These are phyloP conservation scores for Nakazawaea wyomingensis DNA, from an alignment of 805 yeast genomes.

Conservation along the genomic window DNA sequence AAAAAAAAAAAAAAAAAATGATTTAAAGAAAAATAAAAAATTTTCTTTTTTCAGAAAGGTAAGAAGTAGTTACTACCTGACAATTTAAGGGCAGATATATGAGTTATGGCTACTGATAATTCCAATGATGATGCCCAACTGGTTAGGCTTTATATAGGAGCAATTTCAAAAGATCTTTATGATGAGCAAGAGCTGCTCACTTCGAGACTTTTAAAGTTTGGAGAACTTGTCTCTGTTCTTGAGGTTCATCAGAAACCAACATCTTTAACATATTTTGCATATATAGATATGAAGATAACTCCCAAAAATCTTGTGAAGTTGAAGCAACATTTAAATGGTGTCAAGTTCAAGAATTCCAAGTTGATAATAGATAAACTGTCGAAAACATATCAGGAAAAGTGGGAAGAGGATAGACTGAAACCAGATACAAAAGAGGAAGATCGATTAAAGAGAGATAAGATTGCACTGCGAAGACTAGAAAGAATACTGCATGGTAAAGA, in stretches of 20 bases:
- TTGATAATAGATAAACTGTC: slow-evolving; percentile 60
- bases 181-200: slow-evolving; percentile 41
- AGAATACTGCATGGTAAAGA: slow-evolving; percentile 27
- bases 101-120: neutral
- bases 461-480: slow-evolving; percentile 28
- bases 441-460: slow-evolving; percentile 26
- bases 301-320: slow-evolving; percentile 43
- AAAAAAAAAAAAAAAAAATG: too few species aligned
- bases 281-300: slow-evolving; percentile 51
- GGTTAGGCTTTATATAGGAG: slow-evolving; percentile 56
- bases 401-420: slow-evolving; percentile 41
- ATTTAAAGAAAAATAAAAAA: neutral
- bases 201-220: slow-evolving; percentile 58
- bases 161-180: slow-evolving; percentile 51
- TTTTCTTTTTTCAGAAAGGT: too few species aligned
- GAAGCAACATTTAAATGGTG: slow-evolving; percentile 58
- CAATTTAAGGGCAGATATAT: too few species aligned
- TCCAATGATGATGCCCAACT: neutral
- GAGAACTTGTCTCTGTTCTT: slow-evolving; percentile 42
- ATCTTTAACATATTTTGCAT: slow-evolving; percentile 57
- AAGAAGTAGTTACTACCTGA: too few species aligned
- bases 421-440: slow-evolving; percentile 28
- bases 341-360: slow-evolving; percentile 68
- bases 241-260: slow-evolving; percentile 52
- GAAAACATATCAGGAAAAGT: slow-evolving; percentile 40